These are phyloP conservation scores for Lobosporangium transversale DNA, from an alignment of 192 early-diverging fungal species.

Conservation along the genomic window DNA sequence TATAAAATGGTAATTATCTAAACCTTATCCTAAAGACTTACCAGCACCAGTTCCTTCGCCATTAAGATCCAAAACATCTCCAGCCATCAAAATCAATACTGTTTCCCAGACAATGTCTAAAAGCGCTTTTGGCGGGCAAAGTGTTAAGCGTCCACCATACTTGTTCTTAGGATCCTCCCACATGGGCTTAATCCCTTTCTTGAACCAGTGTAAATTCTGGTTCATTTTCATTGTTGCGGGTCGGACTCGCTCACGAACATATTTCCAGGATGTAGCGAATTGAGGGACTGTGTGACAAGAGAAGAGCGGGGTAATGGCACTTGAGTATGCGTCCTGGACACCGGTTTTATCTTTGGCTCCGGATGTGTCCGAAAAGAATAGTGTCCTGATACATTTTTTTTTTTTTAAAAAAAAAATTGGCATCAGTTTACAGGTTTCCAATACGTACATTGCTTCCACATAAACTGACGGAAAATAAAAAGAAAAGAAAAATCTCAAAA, in stretches of 20 bases:
- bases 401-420: neutral
- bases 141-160: conserved; percentile 67
- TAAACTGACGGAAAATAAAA: too few relatives aligned
- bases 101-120: conserved; percentile 61
- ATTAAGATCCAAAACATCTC: conserved; percentile 50
- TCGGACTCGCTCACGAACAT: conserved; percentile 43
- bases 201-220: conserved; percentile 77
- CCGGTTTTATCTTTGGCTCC: conserved; percentile 40
- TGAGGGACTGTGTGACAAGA: conserved; percentile 57
- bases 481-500: too few relatives aligned
- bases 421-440: too few relatives aligned
- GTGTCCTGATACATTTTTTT: conserved; percentile 11
- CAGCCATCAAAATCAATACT: conserved; percentile 57
- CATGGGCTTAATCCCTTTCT: conserved; percentile 76
- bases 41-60: conserved; percentile 46
- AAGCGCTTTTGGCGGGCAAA: conserved; percentile 31
- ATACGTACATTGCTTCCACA: neutral
- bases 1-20: neutral
- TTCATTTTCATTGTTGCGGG: conserved; percentile 62
- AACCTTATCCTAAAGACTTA: conserved; percentile 10
- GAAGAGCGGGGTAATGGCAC: conserved; percentile 59
- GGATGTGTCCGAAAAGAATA: conserved; percentile 61
- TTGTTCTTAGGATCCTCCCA: conserved; percentile 85
- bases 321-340: conserved; percentile 54
- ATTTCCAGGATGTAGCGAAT: conserved; percentile 59